A percentile compares a stretch with the other conserved stretches of the same genome.
Evolutionary conservation across 2,329 filamentous ascomycete genomes (phyloP).

Genomic region (Pseudocercospora fijiensis): DNA sequence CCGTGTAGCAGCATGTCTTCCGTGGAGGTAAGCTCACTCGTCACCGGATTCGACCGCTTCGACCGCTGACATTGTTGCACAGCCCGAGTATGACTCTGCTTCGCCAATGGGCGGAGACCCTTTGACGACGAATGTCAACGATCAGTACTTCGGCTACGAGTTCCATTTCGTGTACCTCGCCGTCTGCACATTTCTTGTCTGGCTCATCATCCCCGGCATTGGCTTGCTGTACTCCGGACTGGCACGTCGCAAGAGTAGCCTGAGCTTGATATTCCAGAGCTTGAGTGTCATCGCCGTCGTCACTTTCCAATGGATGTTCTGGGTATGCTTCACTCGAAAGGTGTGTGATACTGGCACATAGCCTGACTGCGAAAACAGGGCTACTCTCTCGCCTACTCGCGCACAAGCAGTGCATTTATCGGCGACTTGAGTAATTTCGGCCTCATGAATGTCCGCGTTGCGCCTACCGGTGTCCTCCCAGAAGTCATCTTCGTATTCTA

Average conservation of each 20-base stretch:
- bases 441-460: slow-evolving; percentile 59
- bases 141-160: slow-evolving; percentile 58
- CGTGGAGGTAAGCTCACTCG: background rate
- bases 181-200: slow-evolving; percentile 61
- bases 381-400: slow-evolving; percentile 43
- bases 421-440: slow-evolving; percentile 63
- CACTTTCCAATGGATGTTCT: slow-evolving; percentile 63
- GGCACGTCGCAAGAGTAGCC: slow-evolving; percentile 60
- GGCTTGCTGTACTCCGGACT: slow-evolving; percentile 65
- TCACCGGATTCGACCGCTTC: background rate
- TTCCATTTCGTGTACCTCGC: slow-evolving; percentile 62
- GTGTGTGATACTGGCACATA: slow-evolving; percentile 60
- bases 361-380: slow-evolving; percentile 3
- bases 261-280: slow-evolving; percentile 62
- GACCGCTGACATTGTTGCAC: background rate
- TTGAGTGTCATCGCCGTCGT: slow-evolving; percentile 58
- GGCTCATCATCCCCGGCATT: slow-evolving; percentile 66
- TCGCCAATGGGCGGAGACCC: background rate
- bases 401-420: slow-evolving; percentile 61
- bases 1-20: background rate
- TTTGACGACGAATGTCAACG: slow-evolving; percentile 50
- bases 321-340: slow-evolving; percentile 49
- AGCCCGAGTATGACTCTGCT: background rate
- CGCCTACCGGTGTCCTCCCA: slow-evolving; percentile 47
- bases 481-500: slow-evolving; percentile 64